Evolutionary conservation across 805 yeast genomes (phyloP).

Genomic region (Metschnikowia continentalis): DNA sequence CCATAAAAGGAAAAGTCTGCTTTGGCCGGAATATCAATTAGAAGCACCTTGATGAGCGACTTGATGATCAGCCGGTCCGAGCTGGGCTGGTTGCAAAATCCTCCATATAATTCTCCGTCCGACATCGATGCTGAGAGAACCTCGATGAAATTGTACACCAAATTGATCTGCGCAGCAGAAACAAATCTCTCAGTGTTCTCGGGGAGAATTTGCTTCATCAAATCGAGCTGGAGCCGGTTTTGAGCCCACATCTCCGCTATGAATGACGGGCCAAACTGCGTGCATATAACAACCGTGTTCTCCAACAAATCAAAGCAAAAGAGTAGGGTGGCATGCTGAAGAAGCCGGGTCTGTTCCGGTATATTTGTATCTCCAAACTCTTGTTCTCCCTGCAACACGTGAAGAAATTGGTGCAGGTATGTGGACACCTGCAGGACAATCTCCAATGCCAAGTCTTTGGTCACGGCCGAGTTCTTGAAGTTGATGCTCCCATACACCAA

Average conservation of each 20-base stretch:
- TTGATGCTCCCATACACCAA: constrained; percentile 51
- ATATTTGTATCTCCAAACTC: constrained; percentile 20
- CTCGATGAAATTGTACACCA: constrained; percentile 51
- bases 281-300: constrained; percentile 29
- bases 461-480: constrained; percentile 62
- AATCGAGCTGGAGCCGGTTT: constrained; percentile 26
- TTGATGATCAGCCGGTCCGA: constrained; percentile 16
- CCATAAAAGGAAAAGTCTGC: constrained; percentile 48
- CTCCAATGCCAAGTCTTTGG: constrained; percentile 24
- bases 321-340: constrained; percentile 48
- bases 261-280: constrained; percentile 22
- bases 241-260: constrained; percentile 23
- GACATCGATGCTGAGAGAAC: constrained; percentile 44
- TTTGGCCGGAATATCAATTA: constrained; percentile 39
- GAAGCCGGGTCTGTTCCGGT: constrained; percentile 32
- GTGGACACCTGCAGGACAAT: constrained; percentile 16
- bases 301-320: constrained; percentile 58
- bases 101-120: constrained; percentile 3
- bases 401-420: constrained; percentile 20
- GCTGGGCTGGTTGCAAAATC: constrained; percentile 5
- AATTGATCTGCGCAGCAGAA: constrained; percentile 40
- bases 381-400: constrained; percentile 17
- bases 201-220: constrained; percentile 42
- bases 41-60: constrained; percentile 32
- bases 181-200: constrained; percentile 43